A percentile compares a stretch with the other conserved stretches of the same genome.
These are phyloP conservation scores for Penicillium sp. DNA, from an alignment of 2,329 filamentous ascomycete genomes.

Conservation along the genomic window DNA sequence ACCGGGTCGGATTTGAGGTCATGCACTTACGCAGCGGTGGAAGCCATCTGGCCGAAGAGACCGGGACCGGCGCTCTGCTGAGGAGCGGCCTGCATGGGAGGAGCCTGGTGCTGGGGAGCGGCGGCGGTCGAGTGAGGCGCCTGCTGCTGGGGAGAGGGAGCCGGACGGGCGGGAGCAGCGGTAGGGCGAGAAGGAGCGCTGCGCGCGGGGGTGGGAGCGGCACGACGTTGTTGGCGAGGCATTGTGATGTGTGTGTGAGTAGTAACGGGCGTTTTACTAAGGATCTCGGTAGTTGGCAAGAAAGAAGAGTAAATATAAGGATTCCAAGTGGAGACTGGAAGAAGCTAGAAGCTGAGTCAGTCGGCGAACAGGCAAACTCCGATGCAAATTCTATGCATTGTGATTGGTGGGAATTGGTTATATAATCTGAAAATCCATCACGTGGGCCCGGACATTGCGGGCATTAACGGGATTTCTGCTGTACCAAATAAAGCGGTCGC, in stretches of 20 bases:
- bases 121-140: conserved; percentile 70
- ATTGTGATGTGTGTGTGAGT: conserved; percentile 50
- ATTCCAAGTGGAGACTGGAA: conserved; percentile 28
- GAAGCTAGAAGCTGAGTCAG: conserved; percentile 30
- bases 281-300: conserved; percentile 5
- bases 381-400: conserved; percentile 6
- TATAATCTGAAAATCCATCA: not conserved
- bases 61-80: conserved; percentile 69
- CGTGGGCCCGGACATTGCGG: conserved; percentile 1
- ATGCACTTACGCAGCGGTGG: conserved; percentile 85
- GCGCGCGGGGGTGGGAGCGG: conserved; percentile 50
- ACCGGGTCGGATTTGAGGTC: not conserved
- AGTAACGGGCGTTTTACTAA: not conserved
- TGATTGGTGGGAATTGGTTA: conserved; percentile 7
- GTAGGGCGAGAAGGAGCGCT: conserved; percentile 67
- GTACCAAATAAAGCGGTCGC: not conserved
- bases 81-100: conserved; percentile 46
- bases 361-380: conserved; percentile 16
- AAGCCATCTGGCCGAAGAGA: conserved; percentile 94
- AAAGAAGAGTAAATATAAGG: conserved; percentile 21
- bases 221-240: conserved; percentile 75
- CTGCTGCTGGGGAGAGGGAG: conserved; percentile 57
- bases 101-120: conserved; percentile 49
- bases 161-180: conserved; percentile 58
- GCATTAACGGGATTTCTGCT: not conserved